Conservation (phyloP, 345 rosid species). For the Rhodamnia argentea region DNA sequence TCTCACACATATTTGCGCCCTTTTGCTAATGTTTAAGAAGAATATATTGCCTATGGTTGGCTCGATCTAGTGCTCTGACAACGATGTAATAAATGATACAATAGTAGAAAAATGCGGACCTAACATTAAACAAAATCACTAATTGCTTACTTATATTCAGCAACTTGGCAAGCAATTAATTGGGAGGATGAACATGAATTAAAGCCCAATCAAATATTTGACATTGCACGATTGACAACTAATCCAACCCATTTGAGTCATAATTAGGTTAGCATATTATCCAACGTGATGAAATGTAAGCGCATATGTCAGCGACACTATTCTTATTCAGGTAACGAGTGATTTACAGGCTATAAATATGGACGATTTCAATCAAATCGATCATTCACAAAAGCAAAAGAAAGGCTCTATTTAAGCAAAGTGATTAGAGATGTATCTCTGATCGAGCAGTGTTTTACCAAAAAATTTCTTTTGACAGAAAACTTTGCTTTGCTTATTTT, state of each 20-base stretch:
- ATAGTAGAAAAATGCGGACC: no score
- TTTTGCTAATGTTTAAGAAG: not conserved
- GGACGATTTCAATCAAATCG: fast-evolving
- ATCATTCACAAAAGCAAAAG: not conserved
- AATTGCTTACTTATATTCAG: no score
- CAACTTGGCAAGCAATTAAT: no score
- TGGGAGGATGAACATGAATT: no score
- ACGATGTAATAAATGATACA: no score
- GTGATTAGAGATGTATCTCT: not conserved
- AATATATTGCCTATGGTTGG: not conserved
- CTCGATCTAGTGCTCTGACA: not conserved
- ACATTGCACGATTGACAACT: not conserved
- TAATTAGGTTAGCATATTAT: no score
- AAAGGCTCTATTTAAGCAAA: not conserved
- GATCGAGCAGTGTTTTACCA: not conserved
- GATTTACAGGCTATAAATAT: not conserved
- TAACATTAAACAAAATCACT: no score
- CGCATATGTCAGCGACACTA: no score
- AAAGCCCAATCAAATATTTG: no score
- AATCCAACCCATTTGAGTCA: no score
- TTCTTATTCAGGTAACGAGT: not conserved
- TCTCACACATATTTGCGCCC: not conserved
- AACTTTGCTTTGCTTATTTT: not conserved
- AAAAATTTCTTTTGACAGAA: not conserved
- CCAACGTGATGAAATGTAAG: no score